Evolutionary conservation across 495 filamentous ascomycete species (phyloP).

Genomic region (Achaetomiella virescens): DNA sequence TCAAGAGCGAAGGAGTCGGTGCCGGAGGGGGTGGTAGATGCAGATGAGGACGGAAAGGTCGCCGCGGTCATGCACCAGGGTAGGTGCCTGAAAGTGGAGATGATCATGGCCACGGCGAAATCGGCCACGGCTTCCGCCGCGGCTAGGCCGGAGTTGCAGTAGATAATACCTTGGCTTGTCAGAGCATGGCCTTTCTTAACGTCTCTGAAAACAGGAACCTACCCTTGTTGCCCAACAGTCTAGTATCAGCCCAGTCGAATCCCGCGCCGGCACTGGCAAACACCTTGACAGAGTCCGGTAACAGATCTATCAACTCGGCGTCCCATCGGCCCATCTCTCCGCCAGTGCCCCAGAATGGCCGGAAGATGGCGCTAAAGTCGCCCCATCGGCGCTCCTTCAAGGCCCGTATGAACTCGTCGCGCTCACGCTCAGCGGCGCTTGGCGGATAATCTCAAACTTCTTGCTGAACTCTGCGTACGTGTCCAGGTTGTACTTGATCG

Average conservation of each 20-base stretch:
- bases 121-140: constrained; percentile 65
- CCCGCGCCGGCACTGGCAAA: constrained; percentile 70
- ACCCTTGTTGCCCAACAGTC: constrained; percentile 62
- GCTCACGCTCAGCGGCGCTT: constrained; percentile 41
- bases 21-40: not conserved
- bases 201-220: constrained; percentile 17
- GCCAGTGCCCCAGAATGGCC: constrained; percentile 74
- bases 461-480: constrained; percentile 50
- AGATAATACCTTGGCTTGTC: constrained; percentile 50
- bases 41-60: constrained; percentile 26
- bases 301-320: constrained; percentile 56
- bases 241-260: constrained; percentile 71
- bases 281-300: constrained; percentile 59
- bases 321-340: constrained; percentile 78
- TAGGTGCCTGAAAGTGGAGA: constrained; percentile 59
- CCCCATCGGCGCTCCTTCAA: constrained; percentile 61
- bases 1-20: constrained; percentile 3
- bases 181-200: not conserved
- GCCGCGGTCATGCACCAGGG: constrained; percentile 55
- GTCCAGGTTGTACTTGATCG: constrained; percentile 59
- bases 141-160: constrained; percentile 64
- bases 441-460: constrained; percentile 56
- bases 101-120: constrained; percentile 57
- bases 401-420: constrained; percentile 55
- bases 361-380: constrained; percentile 65